A percentile compares a stretch with the other conserved stretches of the same genome.
phyloP scores from a whole-genome alignment of 805 yeast genomes.

The Yamadazyma kitorensis region DNA sequence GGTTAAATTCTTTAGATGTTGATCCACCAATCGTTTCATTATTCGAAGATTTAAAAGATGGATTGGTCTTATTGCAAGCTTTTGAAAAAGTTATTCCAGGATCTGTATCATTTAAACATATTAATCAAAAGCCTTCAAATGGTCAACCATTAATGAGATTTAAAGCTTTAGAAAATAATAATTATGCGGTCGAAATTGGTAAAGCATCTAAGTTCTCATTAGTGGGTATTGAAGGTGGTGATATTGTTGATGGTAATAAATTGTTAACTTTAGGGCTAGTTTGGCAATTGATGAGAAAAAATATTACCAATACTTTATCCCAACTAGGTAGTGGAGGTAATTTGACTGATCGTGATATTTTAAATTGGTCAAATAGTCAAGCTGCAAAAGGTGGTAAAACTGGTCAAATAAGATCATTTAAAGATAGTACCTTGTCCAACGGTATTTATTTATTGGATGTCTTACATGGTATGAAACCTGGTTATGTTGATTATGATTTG shows the following conservation, averaged over 20 bases:
- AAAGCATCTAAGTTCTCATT: constrained; percentile 88
- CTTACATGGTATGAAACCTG: constrained; percentile 91
- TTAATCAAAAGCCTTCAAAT: constrained; percentile 77
- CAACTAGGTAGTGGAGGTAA: constrained; percentile 66
- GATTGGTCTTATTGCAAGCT: constrained; percentile 84
- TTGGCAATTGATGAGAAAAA: constrained; percentile 98
- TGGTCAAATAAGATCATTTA: constrained; percentile 74
- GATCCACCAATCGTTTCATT: constrained; percentile 89
- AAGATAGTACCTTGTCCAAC: constrained; percentile 70
- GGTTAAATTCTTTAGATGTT: constrained; percentile 96
- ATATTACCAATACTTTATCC: constrained; percentile 80
- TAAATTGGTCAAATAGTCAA: constrained; percentile 90
- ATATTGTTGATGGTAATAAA: constrained; percentile 90
- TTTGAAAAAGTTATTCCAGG: constrained; percentile 96
- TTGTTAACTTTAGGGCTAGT: constrained; percentile 87
- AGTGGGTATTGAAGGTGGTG: constrained; percentile 98
- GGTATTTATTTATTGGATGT: constrained; percentile 88
- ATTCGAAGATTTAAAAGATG: constrained; percentile 94
- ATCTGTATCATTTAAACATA: constrained; percentile 70
- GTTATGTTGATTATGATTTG: constrained; percentile 93
- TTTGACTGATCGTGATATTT: constrained; percentile 78
- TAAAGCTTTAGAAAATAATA: constrained; percentile 96
- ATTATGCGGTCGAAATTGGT: constrained; percentile 96
- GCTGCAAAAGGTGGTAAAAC: constrained; percentile 82
- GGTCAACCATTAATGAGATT: constrained; percentile 82